phyloP scores from a whole-genome alignment of 2,329 filamentous ascomycete genomes.

The Alternaria brassicicola region DNA sequence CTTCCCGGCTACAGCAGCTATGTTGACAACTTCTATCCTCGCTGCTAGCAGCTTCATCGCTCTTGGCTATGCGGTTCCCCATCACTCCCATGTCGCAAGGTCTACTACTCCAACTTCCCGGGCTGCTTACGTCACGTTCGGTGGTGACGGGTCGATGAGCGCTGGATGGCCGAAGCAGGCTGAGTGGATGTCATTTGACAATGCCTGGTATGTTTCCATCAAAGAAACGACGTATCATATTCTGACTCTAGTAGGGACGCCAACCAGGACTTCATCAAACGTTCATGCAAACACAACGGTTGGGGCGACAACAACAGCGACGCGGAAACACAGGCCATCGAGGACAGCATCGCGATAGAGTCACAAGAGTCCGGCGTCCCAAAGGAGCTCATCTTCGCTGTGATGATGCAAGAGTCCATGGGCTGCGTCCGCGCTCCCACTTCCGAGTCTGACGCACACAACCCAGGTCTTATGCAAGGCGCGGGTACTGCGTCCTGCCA shows the following conservation, averaged over 20 bases:
- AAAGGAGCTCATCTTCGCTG: slow-evolving; percentile 52
- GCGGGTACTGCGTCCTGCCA: slow-evolving; percentile 45
- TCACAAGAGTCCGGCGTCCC: slow-evolving; percentile 41
- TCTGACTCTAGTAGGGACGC: slow-evolving; percentile 30
- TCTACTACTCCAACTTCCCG: slow-evolving; percentile 25
- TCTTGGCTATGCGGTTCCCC: slow-evolving; percentile 31
- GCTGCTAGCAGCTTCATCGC: slow-evolving; percentile 39
- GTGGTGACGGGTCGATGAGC: slow-evolving; percentile 45
- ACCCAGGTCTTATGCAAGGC: slow-evolving; percentile 57
- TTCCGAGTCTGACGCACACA: slow-evolving; percentile 50
- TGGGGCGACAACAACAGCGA: slow-evolving; percentile 47
- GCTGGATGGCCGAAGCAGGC: slow-evolving; percentile 48
- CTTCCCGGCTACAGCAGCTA: background rate
- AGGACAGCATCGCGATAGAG: slow-evolving; percentile 47
- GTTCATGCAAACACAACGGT: slow-evolving; percentile 46
- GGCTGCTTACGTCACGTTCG: slow-evolving; percentile 31
- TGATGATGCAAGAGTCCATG: slow-evolving; percentile 55
- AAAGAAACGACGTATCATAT: background rate
- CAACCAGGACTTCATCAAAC: slow-evolving; percentile 45
- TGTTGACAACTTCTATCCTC: background rate
- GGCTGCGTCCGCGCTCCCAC: slow-evolving; percentile 56
- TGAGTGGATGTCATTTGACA: slow-evolving; percentile 47
- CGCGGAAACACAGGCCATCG: slow-evolving; percentile 48
- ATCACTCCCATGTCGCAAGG: slow-evolving; percentile 14
- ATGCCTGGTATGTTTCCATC: slow-evolving; percentile 32